Evolutionary conservation across 176 grass and related monocot species (phyloP).

Genomic region (Musa beccarii): DNA sequence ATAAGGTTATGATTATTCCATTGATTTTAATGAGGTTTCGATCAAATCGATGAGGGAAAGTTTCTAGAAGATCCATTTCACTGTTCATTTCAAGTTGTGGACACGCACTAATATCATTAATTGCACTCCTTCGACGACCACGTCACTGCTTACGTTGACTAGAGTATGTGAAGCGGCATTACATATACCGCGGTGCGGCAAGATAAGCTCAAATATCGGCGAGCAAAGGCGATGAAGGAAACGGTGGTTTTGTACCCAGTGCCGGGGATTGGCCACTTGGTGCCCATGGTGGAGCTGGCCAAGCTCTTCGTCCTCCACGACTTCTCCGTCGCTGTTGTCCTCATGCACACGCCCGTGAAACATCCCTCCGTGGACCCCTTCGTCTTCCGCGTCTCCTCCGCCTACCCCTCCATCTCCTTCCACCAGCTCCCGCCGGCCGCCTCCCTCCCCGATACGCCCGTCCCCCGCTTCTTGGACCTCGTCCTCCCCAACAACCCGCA

Average conservation of each 20-base stretch:
- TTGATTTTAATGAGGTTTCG: no score
- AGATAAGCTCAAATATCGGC: no score
- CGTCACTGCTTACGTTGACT: no score
- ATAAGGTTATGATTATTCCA: no score
- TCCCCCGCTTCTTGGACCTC: no score
- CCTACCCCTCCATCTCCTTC: constrained; percentile 5
- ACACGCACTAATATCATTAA: no score
- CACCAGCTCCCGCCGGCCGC: background rate
- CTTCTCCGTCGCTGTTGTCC: constrained; percentile 4
- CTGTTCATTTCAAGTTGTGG: no score
- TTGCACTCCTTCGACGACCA: no score
- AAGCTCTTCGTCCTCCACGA: constrained; percentile 16
- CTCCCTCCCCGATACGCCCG: background rate
- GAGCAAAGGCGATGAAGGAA: background rate
- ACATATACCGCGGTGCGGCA: no score
- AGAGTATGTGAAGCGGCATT: no score
- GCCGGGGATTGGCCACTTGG: constrained; percentile 20
- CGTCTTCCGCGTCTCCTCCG: background rate
- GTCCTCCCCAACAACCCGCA: background rate
- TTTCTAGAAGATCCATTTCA: no score
- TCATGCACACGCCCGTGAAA: background rate
- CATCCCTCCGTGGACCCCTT: background rate
- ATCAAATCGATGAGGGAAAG: no score
- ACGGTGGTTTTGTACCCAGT: constrained; percentile 14
- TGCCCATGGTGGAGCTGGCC: constrained; percentile 18